Base-by-base conservation (phyloP, 2,329 filamentous ascomycete species). In the Botrytis sinoallii region DNA sequence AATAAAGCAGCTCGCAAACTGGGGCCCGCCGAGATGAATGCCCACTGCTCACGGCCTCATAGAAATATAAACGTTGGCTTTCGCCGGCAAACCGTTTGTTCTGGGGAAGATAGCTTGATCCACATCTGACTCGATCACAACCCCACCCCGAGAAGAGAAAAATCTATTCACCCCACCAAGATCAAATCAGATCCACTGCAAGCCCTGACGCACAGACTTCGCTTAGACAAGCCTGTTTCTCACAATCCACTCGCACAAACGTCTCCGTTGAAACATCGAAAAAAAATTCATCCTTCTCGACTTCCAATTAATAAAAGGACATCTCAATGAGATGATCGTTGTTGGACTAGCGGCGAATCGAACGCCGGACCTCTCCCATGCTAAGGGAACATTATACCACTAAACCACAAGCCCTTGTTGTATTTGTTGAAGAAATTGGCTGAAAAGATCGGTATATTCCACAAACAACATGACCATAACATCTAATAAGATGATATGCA, bases 281-380 rank as follows among this genome's bases (percentile, higher is more conserved):
- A 55, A 52, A 55, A 55, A 29, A 5, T 16, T 55, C n/a, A 55
- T 18, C n/a, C n/a, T 55, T 12, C 2, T 18, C 52, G 14, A 55
- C 6, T 18, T 29, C 3, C 3, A 29, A 18, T 1, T 1, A 9
- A 8, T 14, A 55, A 55, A 55, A 55, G 1, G 0, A 0, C 0
- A 4, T 0, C n/a, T 55, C 6, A 8, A 4, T 0, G 1, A 1
- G 0, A 5, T 2, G 0, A 0, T 0, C 35, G 0, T 35, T 20
- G 0, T 22, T 60, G 57, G 57, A 60, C 57, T 60, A 60, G 57
- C 52, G 52, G 52, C 52, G 52, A 55, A 55, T 55, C 52, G 52
- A 55, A 55, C 52, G 52, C 52, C 52, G 52, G 52, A 44, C 42
- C 42, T 44, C 42, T 44, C 42, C 42, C 42, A 44, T 44, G 42